These are phyloP conservation scores for Colletotrichum zoysiae DNA, from an alignment of 2,329 filamentous ascomycete genomes.

Conservation along the genomic window DNA sequence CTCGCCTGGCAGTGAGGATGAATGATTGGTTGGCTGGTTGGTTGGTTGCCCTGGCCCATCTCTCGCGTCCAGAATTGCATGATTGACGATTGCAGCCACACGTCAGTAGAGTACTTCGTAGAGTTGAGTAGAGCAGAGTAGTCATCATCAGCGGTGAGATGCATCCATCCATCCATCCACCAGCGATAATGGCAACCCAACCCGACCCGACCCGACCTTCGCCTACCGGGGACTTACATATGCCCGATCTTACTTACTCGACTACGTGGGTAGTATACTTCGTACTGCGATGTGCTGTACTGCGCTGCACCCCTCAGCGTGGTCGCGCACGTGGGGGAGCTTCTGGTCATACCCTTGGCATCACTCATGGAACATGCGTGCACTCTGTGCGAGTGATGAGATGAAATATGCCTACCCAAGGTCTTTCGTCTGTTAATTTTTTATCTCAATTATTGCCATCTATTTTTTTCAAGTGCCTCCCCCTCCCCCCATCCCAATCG, in stretches of 20 bases:
- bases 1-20: not conserved
- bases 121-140: no score
- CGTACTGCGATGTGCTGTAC: no score
- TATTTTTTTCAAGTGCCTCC: no score
- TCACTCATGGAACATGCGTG: not conserved
- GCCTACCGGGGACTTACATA: no score
- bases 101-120: not conserved
- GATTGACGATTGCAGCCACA: not conserved
- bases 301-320: conserved; percentile 3
- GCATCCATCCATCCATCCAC: not conserved
- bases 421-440: not conserved
- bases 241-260: not conserved
- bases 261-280: no score
- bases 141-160: not conserved
- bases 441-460: not conserved
- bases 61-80: not conserved
- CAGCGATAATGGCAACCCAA: not conserved
- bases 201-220: no score
- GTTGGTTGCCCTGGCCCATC: not conserved
- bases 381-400: not conserved
- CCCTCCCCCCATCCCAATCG: no score
- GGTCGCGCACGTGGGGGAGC: conserved; percentile 27
- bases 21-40: no score
- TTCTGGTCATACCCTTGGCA: conserved; percentile 4
- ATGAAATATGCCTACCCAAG: conserved; percentile 4